Base-by-base conservation (phyloP, 768 basidiomycete species). In the Lactarius tabidus region DNA sequence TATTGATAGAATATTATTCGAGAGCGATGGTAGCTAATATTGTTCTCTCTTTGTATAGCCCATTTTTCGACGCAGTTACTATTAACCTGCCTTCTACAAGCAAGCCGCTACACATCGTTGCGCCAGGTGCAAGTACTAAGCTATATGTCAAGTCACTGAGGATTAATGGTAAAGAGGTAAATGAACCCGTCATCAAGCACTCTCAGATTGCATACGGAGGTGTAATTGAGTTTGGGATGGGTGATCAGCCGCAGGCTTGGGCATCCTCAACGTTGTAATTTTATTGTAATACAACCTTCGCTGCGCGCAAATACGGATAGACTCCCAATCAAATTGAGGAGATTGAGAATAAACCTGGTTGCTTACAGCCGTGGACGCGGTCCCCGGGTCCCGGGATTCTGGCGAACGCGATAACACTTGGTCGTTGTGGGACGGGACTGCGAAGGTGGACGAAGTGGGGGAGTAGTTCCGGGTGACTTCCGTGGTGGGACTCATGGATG, bases 221-320 rank as follows among this genome's bases (percentile, higher is more conserved):
- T 0, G 74, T 79, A 9, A 73, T 91, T 18, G 77, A 77, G 41
- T 91, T 90, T 69, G 81, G 84, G 69, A 90, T 92, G 89, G 84
- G 81, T 57, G 78, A 77, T 5, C 72, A 71, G 28, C 82, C 81
- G 3, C 75, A 81, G 66, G 63, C 66, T n/a, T n/a, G n/a, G n/a
- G n/a, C n/a, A n/a, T n/a, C n/a, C n/a, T n/a, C n/a, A n/a, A n/a
- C n/a, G n/a, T n/a, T n/a, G n/a, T n/a, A n/a, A n/a, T n/a, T n/a
- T n/a, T n/a, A n/a, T n/a, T n/a, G n/a, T n/a, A n/a, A n/a, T n/a
- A n/a, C n/a, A n/a, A n/a, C n/a, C n/a, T n/a, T n/a, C n/a, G n/a
- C n/a, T n/a, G n/a, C n/a, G n/a, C n/a, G n/a, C n/a, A n/a, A n/a
- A n/a, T n/a, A n/a, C n/a, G n/a, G n/a, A n/a, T n/a, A n/a, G n/a